These are phyloP conservation scores for Pythium phragmitis DNA, from an alignment of 352 stramenopile genomes.

Conservation along the genomic window DNA sequence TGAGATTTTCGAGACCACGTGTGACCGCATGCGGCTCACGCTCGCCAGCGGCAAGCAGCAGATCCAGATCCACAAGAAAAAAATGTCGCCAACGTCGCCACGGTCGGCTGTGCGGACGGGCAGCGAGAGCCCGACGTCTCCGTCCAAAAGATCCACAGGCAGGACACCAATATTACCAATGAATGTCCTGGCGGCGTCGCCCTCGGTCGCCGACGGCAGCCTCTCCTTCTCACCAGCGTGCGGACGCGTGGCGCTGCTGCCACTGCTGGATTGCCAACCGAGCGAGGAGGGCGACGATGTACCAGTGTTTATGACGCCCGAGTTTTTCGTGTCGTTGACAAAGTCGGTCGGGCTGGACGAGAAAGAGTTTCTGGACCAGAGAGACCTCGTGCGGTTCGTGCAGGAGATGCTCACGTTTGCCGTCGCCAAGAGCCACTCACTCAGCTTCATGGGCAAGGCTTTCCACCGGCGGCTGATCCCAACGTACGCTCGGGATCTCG, in stretches of 20 bases:
- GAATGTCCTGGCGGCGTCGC: slow-evolving; percentile 10
- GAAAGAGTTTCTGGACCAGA: slow-evolving; percentile 33
- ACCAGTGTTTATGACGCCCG: slow-evolving; percentile 34
- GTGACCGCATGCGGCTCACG: slow-evolving; percentile 59
- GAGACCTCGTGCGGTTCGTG: slow-evolving; percentile 43
- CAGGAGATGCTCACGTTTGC: slow-evolving; percentile 57
- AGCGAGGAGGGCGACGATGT: neutral
- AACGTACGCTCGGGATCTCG: slow-evolving; percentile 50
- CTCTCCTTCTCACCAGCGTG: slow-evolving; percentile 16
- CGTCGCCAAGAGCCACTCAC: slow-evolving; percentile 44
- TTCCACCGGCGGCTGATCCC: slow-evolving; percentile 53
- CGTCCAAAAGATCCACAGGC: neutral
- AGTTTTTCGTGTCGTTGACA: slow-evolving; percentile 36
- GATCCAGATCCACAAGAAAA: slow-evolving; percentile 53
- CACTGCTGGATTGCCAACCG: slow-evolving; percentile 18
- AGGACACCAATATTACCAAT: neutral
- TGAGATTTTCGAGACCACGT: slow-evolving; percentile 50
- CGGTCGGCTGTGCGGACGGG: neutral
- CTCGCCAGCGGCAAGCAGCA: slow-evolving; percentile 46
- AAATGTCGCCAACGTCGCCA: slow-evolving; percentile 19
- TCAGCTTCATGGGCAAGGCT: slow-evolving; percentile 64
- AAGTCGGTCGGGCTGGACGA: slow-evolving; percentile 21
- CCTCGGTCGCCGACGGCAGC: slow-evolving; percentile 13
- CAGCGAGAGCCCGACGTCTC: slow-evolving; percentile 7
- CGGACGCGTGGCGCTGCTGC: slow-evolving; percentile 16